Conservation (phyloP, 441 rosid genomes). For the Populus hybrid region DNA sequence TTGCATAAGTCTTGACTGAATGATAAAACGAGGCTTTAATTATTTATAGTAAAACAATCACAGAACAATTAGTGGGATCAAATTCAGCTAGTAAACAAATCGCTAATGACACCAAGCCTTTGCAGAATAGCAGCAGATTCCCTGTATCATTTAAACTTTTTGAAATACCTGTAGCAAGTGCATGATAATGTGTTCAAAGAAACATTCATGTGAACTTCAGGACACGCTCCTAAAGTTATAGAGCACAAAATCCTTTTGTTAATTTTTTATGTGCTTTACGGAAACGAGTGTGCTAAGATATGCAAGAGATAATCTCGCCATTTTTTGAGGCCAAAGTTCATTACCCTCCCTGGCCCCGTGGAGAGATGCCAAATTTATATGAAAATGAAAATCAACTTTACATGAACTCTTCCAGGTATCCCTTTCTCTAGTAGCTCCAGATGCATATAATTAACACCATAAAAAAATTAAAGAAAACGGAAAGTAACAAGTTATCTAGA, state of each 20-base stretch:
- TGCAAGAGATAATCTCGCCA: background rate
- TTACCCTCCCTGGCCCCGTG: background rate
- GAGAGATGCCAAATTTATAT: background rate
- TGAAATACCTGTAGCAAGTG: background rate
- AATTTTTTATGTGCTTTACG: background rate
- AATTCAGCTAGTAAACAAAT: background rate
- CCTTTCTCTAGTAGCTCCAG: background rate
- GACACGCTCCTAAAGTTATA: background rate
- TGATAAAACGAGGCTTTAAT: background rate
- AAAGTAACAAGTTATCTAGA: background rate
- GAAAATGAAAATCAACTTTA: background rate
- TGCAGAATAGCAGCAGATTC: background rate
- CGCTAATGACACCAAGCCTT: background rate
- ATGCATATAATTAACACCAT: background rate
- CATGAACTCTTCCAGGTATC: background rate
- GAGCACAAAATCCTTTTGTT: background rate
- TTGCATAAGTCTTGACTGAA: background rate
- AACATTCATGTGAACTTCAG: background rate
- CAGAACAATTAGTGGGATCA: background rate
- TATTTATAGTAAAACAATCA: background rate
- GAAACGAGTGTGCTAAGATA: background rate
- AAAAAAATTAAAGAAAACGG: background rate
- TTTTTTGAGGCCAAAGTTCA: background rate
- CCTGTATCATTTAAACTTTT: background rate
- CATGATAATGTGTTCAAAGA: background rate